Percentiles rank a stretch among this genome's conserved stretches.
These are phyloP conservation scores for Penicillium maclennaniae DNA, from an alignment of 495 filamentous ascomycete species.

Conservation along the genomic window DNA sequence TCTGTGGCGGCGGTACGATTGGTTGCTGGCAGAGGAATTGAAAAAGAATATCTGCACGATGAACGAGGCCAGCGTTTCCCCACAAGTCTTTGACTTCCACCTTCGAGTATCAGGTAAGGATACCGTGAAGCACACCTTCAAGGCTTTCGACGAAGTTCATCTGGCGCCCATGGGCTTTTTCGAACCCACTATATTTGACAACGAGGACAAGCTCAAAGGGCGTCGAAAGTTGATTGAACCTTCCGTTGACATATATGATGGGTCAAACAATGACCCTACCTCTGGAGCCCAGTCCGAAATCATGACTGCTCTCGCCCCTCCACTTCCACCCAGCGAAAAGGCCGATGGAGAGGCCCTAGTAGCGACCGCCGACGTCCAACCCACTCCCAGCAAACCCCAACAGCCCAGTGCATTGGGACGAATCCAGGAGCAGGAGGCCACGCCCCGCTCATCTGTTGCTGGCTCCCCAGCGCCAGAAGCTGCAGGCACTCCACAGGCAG, in stretches of 20 bases:
- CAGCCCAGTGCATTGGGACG: slow-evolving; percentile 42
- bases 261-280: slow-evolving; percentile 79
- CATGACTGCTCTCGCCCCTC: slow-evolving; percentile 61
- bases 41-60: slow-evolving; percentile 88
- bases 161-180: slow-evolving; percentile 89
- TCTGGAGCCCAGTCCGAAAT: slow-evolving; percentile 83
- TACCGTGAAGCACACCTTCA: slow-evolving; percentile 87
- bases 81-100: slow-evolving; percentile 81
- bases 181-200: slow-evolving; percentile 80
- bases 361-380: slow-evolving; percentile 30
- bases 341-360: slow-evolving; percentile 29
- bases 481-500: slow-evolving; percentile 63
- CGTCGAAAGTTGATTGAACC: slow-evolving; percentile 74
- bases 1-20: slow-evolving; percentile 84
- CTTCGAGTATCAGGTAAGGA: slow-evolving; percentile 82
- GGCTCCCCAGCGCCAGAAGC: slow-evolving; percentile 81
- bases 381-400: slow-evolving; percentile 40
- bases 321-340: slow-evolving; percentile 38
- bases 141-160: slow-evolving; percentile 90
- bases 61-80: slow-evolving; percentile 76
- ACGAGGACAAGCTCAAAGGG: slow-evolving; percentile 69
- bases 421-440: slow-evolving; percentile 56
- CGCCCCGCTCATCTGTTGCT: slow-evolving; percentile 78
- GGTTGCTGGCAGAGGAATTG: slow-evolving; percentile 87
- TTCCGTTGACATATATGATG: slow-evolving; percentile 91